Base-by-base conservation (phyloP, 129 eudicot species). In the Escallonia rubra region DNA sequence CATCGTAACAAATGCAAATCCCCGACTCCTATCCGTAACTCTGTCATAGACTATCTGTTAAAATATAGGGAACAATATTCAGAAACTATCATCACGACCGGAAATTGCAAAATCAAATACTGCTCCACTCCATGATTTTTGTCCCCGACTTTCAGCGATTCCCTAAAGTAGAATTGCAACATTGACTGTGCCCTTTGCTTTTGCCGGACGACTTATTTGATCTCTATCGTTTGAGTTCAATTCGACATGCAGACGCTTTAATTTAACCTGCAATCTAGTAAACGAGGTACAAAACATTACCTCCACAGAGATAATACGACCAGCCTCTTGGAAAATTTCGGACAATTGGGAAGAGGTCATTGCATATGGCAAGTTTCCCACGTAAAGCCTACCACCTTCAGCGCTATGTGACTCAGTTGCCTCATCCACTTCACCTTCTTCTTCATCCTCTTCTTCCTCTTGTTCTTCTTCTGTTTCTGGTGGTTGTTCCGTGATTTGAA, bases 1-100 rank as follows among this genome's bases (percentile, higher is more conserved):
- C 99, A 94, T 94, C 23, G 88, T 90, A 12, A 94, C 85, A 81
- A 94, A 94, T 13, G 87, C 97, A 79, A 94, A 94, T 43, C 99
- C 99, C 11, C 99, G 79, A 56, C 99, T 94, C 75, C 97, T 90
- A 63, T 83, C 99, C 10, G 99, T 94, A 41, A 90, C 88, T 69
- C 85, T 83, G 59, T 87, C 94, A 64, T 94, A 94, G 23, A 89
- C 84, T 69, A 94, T 87, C 99, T 94, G 77, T 71, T 38, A 51
- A 73, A 72, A 72, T 41, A 42, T 52, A 67, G 59, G 51, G 62
- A 61, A 43, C 52, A 23, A 23, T 23, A 23, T 23, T 23, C 34
- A 23, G 34, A 23, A 23, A 23, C 1, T 23, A 23, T 23, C 34
- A 23, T 23, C 34, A 23, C 34, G 34, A 23, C 34, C 34, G 34